Conservation (phyloP, 768 basidiomycete genomes). For the Sporobolomyces phaffii region DNA sequence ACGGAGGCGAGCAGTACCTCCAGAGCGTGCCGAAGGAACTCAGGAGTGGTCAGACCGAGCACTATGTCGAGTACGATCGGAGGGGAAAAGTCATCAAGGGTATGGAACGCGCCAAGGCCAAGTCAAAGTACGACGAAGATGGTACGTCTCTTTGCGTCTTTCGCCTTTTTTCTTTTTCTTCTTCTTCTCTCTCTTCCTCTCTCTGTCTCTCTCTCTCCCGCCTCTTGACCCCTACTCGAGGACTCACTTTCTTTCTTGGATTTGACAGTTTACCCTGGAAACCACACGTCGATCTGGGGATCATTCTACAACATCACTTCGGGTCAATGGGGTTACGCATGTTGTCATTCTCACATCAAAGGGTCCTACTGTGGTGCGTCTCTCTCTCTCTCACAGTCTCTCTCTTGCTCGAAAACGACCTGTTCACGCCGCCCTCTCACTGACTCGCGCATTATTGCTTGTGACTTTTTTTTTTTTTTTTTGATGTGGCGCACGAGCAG, state of each 20-base stretch:
- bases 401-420: not conserved
- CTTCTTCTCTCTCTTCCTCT: too few species aligned
- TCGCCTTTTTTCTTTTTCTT: too few species aligned
- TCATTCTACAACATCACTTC: slow-evolving; percentile 76
- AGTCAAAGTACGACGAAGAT: slow-evolving; percentile 94
- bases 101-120: slow-evolving; percentile 74
- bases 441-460: too few species aligned
- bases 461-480: too few species aligned
- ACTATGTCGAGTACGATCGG: slow-evolving; percentile 94
- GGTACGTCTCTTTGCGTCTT: slow-evolving; percentile 50
- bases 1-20: slow-evolving; percentile 89
- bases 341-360: slow-evolving; percentile 80
- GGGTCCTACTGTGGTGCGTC: slow-evolving; percentile 39
- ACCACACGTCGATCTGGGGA: slow-evolving; percentile 95
- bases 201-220: slow-evolving; percentile 10
- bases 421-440: not conserved
- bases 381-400: not conserved
- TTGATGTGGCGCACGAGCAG: too few species aligned
- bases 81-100: slow-evolving; percentile 88
- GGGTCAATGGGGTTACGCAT: slow-evolving; percentile 84
- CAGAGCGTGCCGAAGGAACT: slow-evolving; percentile 85
- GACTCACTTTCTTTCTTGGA: slow-evolving; percentile 8
- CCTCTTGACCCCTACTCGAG: not conserved
- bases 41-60: slow-evolving; percentile 88
- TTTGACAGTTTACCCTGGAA: slow-evolving; percentile 70